Evolutionary conservation across 176 grass and related monocot genomes (phyloP).

Genomic region (Oryza australiensis): DNA sequence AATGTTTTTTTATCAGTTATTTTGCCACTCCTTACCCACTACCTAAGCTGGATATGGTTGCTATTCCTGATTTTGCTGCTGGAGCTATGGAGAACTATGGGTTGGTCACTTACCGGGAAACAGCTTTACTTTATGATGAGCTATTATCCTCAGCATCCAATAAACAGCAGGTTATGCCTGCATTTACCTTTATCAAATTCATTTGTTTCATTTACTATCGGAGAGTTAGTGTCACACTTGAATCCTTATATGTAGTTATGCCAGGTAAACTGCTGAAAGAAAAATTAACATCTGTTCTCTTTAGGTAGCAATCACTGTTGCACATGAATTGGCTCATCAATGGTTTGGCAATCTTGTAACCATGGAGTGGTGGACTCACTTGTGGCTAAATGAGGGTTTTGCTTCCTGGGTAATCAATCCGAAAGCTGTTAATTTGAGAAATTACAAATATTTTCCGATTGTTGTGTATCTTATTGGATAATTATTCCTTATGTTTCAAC

Average conservation of each 20-base stretch:
- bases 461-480: conserved; percentile 5
- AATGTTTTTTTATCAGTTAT: conserved; percentile 54
- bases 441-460: background rate
- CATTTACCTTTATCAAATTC: background rate
- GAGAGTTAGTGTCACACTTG: background rate
- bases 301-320: conserved; percentile 88
- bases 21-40: conserved; percentile 81
- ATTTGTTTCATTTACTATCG: conserved; percentile 15
- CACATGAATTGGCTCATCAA: conserved; percentile 96
- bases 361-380: conserved; percentile 99
- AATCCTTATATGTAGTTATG: conserved; percentile 11
- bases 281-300: background rate
- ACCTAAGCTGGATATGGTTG: conserved; percentile 96
- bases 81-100: conserved; percentile 99
- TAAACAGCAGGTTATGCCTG: conserved; percentile 60
- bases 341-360: conserved; percentile 99
- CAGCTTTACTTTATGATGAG: conserved; percentile 83
- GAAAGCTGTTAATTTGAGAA: background rate
- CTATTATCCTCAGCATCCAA: conserved; percentile 69
- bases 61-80: conserved; percentile 92
- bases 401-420: conserved; percentile 79
- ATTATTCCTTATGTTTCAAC: conserved; percentile 28
- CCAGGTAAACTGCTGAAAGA: background rate
- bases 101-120: conserved; percentile 84
- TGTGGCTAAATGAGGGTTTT: conserved; percentile 98